Conservation (phyloP, 495 filamentous ascomycete genomes). For the Aspergillus sclerotioniger region DNA sequence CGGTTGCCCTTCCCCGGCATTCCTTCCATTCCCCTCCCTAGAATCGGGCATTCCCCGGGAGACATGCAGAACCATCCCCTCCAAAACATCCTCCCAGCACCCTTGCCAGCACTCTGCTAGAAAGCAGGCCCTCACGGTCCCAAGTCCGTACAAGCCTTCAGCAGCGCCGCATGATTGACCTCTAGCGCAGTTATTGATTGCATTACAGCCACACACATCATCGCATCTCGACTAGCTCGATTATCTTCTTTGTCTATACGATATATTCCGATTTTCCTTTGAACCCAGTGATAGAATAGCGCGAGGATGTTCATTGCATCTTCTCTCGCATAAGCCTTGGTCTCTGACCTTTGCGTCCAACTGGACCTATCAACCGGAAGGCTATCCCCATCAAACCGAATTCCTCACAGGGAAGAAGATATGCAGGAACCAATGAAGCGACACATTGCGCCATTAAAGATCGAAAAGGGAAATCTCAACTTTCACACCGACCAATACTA, state of each 20-base stretch:
- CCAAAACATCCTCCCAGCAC: constrained; percentile 23
- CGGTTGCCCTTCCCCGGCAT: constrained; percentile 33
- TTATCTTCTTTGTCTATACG: background rate
- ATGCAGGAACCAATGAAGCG: constrained; percentile 40
- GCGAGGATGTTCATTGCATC: constrained; percentile 36
- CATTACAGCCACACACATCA: constrained; percentile 5
- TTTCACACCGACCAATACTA: constrained; percentile 33
- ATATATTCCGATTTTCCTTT: background rate
- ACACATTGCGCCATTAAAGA: constrained; percentile 71
- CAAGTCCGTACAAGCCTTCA: background rate
- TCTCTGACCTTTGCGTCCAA: constrained; percentile 33
- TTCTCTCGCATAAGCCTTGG: constrained; percentile 32
- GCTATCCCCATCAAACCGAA: constrained; percentile 14
- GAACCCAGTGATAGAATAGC: background rate
- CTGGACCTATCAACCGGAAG: constrained; percentile 5
- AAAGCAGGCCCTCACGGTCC: constrained; percentile 16
- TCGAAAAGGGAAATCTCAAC: constrained; percentile 61
- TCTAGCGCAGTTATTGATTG: background rate
- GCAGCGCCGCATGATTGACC: constrained; percentile 7
- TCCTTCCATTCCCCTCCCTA: constrained; percentile 30
- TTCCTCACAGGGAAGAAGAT: constrained; percentile 17
- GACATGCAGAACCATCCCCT: constrained; percentile 17
- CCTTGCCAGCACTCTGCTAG: constrained; percentile 18
- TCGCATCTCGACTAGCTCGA: background rate
- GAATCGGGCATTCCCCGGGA: constrained; percentile 32